Evolutionary conservation across 345 rosid species (phyloP).

Genomic region (Gossypium anomalum): DNA sequence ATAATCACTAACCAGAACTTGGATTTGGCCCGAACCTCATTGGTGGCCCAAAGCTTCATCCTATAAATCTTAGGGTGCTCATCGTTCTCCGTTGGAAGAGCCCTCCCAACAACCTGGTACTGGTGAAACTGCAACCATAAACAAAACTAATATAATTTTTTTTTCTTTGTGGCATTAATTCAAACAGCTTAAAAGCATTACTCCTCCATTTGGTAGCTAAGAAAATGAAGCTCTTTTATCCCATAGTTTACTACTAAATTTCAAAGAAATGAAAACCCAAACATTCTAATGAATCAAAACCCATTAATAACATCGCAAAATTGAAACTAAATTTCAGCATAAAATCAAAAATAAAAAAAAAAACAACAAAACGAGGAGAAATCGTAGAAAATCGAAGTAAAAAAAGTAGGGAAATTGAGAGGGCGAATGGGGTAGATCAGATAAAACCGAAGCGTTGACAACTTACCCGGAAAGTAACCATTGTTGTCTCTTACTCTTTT

Average conservation of each 20-base stretch:
- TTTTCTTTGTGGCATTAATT: no score
- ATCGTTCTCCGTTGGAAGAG: constrained; percentile 49
- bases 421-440: no score
- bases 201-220: no score
- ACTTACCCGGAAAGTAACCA: constrained; percentile 38
- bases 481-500: not conserved
- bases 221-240: not conserved
- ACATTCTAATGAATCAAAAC: not conserved
- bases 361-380: not conserved
- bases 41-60: constrained; percentile 36
- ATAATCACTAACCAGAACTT: constrained; percentile 47
- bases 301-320: no score
- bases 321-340: not conserved
- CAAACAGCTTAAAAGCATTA: not conserved
- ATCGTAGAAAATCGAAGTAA: not conserved
- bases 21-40: constrained; percentile 44
- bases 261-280: no score
- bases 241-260: not conserved
- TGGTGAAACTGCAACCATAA: constrained; percentile 44
- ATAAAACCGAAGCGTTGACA: not conserved
- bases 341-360: not conserved
- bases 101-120: constrained; percentile 69
- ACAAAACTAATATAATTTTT: not conserved
- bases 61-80: constrained; percentile 52
- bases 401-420: not conserved